Evolutionary conservation across 106 monocot genomes (phyloP), one percentile per base, ranked within the genome.

Genomic region (Dendrobium nobile): DNA sequence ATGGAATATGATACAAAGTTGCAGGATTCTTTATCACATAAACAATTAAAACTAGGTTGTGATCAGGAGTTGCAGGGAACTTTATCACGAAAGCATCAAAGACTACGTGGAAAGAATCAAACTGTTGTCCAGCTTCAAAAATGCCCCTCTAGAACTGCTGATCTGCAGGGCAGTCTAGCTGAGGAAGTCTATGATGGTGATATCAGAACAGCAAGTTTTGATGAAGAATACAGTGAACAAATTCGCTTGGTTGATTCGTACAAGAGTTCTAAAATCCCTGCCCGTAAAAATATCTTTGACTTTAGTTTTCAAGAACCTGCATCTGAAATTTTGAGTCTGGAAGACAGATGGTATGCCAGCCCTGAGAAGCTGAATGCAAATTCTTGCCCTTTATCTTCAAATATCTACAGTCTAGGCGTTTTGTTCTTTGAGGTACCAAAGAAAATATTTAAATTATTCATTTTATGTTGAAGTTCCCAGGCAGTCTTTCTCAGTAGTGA

Each of bases 381-480:
- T 54, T 24, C 10, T 10, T 86, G 64, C 47, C 18, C 75, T 26
- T 80, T 86, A 75, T 77, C 89, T 68, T 89, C 92, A 74, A 98
- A 95, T 77, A 88, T 98, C 59, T 98, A 95, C 86, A 88, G 87
- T 56, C 94, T 95, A 77, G 98, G 98, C 31, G 91, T 98, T 88
- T 91, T 95, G 77, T 58, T 98, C 58, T 98, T 98, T 87, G 98
- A 98, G 95, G 98, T 98, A 77, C 13, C 19, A 61, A 41, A 43
- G 58, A 44, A 73, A 7, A 18, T 73, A 77, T 5, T 18, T 2
- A 77, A 37, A 55, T 54, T 28, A 61, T 72, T 70, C 33, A 33
- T 70, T 70, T 28, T 37, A 9, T 81, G 41, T 58, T 68, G 61
- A 61, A 70, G 33, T 70, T 70, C 10, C 24, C 6, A 27, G 24